Base-by-base conservation (phyloP, 1,139 yeast genomes). In the Geotrichum citri-aurantii region DNA sequence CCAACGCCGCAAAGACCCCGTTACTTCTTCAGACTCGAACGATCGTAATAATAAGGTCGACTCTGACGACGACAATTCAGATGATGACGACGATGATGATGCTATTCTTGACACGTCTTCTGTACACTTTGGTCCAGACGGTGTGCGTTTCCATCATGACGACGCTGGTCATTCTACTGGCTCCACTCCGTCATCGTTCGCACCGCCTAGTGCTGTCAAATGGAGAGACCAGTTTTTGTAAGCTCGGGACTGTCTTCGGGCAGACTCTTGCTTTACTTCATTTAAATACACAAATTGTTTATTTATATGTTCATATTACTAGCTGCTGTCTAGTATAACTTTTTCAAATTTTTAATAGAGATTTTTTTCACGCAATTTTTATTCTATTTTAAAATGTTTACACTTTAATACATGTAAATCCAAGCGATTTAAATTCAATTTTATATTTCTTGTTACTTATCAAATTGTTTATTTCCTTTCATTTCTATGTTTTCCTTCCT, bases 1-100 rank as follows among this genome's bases (percentile, higher is more conserved):
- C 77, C 96, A 90, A 73, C 79, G 95, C 64, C 75, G 84, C 58
- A 80, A 65, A 69, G 44, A 37, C 17, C 14, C 44, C 1, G 44
- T 5, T n/a, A 19, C 3, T n/a, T 75, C 77, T 2, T 70, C 70
- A 48, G 68, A 67, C 42, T 71, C 71, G 19, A 68, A 62, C 14
- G 73, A 68, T 14, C 73, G 67, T 11, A 75, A 73, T 11, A 72
- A 73, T 59, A 72, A 72, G 37, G 75, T 68, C 24, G 78, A 70
- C 27, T 74, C 68, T 48, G 72, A 69, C 44, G 73, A 68, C 17
- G 70, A 66, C 12, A n/a, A 37, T 8, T 2, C 44, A 14, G 69
- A 67, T 27, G 71, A 68, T 14, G 67, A 63, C 23, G 66, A 64
- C 21, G 67, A 63, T 1, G 65, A 63, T 46, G 50, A 55, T 23